Evolutionary conservation across 768 basidiomycete species (phyloP).

Genomic region (Crepidotus variabilis): DNA sequence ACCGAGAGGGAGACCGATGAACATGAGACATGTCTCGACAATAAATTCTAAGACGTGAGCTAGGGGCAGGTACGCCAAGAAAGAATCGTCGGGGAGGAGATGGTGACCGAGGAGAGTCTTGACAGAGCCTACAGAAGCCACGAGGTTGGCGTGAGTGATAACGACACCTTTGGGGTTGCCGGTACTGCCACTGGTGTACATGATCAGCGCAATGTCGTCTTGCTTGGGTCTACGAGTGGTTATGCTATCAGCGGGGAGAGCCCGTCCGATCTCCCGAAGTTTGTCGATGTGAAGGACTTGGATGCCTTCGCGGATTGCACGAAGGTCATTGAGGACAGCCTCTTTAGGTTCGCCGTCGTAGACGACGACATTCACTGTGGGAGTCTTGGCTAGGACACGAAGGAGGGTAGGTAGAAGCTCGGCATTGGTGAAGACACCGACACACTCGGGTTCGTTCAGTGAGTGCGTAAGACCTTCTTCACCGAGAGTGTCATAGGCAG

Average conservation of each 20-base stretch:
- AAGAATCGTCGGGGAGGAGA: slow-evolving; percentile 56
- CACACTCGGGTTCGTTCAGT: slow-evolving; percentile 76
- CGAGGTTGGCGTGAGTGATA: slow-evolving; percentile 82
- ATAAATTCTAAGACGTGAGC: slow-evolving; percentile 96
- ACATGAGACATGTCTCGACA: slow-evolving; percentile 77
- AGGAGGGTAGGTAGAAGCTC: slow-evolving; percentile 79
- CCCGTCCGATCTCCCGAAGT: slow-evolving; percentile 63
- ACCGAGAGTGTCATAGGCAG: slow-evolving; percentile 95
- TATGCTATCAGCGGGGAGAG: slow-evolving; percentile 46
- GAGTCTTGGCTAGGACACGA: slow-evolving; percentile 68
- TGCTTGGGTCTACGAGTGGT: slow-evolving; percentile 42
- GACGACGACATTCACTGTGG: slow-evolving; percentile 73
- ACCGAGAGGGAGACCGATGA: slow-evolving; percentile 76
- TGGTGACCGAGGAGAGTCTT: slow-evolving; percentile 67
- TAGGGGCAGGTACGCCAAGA: slow-evolving; percentile 89
- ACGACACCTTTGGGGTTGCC: slow-evolving; percentile 94
- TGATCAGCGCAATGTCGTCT: slow-evolving; percentile 46
- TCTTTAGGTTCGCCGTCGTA: slow-evolving; percentile 74
- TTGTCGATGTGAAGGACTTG: slow-evolving; percentile 65
- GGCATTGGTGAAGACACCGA: slow-evolving; percentile 88
- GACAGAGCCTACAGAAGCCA: slow-evolving; percentile 85
- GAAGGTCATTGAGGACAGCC: slow-evolving; percentile 56
- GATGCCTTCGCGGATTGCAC: slow-evolving; percentile 50
- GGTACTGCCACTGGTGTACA: slow-evolving; percentile 84
- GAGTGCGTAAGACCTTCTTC: slow-evolving; percentile 86